phyloP scores from a whole-genome alignment of 768 basidiomycete species.

The Tremella yokohamensis region DNA sequence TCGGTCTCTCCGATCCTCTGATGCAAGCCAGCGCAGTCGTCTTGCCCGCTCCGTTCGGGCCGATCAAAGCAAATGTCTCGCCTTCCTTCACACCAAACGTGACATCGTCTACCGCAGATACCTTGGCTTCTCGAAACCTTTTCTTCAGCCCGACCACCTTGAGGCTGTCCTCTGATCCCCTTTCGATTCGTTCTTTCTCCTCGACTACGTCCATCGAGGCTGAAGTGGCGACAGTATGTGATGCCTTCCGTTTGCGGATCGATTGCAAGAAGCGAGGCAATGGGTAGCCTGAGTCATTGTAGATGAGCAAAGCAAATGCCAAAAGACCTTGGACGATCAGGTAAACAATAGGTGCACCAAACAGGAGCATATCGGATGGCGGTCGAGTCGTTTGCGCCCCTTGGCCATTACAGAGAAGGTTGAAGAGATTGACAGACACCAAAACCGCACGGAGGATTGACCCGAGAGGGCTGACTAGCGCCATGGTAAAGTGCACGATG shows the following conservation, averaged over 20 bases:
- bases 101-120: constrained; percentile 66
- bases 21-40: constrained; percentile 77
- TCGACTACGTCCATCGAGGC: constrained; percentile 56
- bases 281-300: constrained; percentile 65
- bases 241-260: constrained; percentile 10
- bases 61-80: constrained; percentile 68
- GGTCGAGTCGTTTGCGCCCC: constrained; percentile 56
- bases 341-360: constrained; percentile 72
- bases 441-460: constrained; percentile 65
- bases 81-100: constrained; percentile 64
- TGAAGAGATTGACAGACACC: constrained; percentile 74
- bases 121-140: constrained; percentile 56
- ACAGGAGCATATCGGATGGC: constrained; percentile 60
- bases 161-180: constrained; percentile 55
- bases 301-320: constrained; percentile 64
- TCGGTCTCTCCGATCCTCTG: constrained; percentile 59
- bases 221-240: constrained; percentile 5
- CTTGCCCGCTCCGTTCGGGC: constrained; percentile 80
- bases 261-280: constrained; percentile 51
- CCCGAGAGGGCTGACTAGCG: constrained; percentile 62
- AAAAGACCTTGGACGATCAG: constrained; percentile 62
- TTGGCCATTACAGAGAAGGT: constrained; percentile 64
- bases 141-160: constrained; percentile 66
- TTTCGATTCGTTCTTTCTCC: constrained; percentile 57
- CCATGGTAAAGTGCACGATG: constrained; percentile 67